Evolutionary conservation across 176 grass and related monocot genomes (phyloP).

Genomic region (Oryza meyeriana): DNA sequence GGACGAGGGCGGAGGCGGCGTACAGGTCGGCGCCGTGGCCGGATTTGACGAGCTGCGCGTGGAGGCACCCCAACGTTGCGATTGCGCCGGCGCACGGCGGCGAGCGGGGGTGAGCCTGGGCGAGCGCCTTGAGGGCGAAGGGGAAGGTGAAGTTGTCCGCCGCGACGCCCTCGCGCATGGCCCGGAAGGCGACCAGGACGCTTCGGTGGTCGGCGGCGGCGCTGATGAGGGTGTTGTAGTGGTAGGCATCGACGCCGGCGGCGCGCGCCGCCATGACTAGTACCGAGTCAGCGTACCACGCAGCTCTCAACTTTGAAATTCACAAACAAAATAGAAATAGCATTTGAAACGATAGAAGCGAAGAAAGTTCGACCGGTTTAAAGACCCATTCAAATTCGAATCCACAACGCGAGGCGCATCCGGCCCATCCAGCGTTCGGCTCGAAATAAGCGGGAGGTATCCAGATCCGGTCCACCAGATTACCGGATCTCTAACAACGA

Average conservation of each 20-base stretch:
- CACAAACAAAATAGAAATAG: not conserved
- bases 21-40: slow-evolving; percentile 37
- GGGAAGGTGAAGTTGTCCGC: slow-evolving; percentile 51
- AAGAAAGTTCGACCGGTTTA: no score
- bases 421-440: no score
- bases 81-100: not conserved
- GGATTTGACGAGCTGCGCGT: slow-evolving; percentile 29
- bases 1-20: slow-evolving; percentile 23
- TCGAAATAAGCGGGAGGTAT: no score
- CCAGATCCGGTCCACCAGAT: no score
- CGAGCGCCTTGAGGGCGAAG: slow-evolving; percentile 38
- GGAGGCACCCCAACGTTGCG: slow-evolving; percentile 4
- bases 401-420: no score
- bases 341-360: not conserved
- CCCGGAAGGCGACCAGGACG: slow-evolving; percentile 20
- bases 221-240: not conserved
- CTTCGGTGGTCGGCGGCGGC: not conserved
- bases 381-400: no score
- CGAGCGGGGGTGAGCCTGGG: not conserved
- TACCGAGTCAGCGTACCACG: not conserved
- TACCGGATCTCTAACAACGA: no score
- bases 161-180: slow-evolving; percentile 14
- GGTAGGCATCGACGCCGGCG: not conserved
- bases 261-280: slow-evolving; percentile 10
- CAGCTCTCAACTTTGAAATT: not conserved